Base-by-base conservation (phyloP, 140 eudicot genomes). In the Senecio squalidus region DNA sequence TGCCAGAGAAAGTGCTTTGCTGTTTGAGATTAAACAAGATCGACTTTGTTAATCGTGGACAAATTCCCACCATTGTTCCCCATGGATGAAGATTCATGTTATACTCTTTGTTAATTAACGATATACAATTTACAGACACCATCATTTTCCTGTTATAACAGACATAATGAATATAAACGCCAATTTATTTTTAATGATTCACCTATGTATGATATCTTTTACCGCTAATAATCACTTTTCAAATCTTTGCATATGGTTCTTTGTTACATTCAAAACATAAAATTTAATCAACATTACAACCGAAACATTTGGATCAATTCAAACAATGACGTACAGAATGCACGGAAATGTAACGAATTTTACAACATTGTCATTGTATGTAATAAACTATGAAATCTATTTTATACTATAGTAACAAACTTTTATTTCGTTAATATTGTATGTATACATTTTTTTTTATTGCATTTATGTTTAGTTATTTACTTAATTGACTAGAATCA, bases 11-110 rank as follows among this genome's bases (percentile, higher is more conserved):
- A 66, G 74, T 83, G 39, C 81, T 83, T 30, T 74, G 88, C 66
- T 83, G 93, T 72, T 60, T 83, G 71, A 74, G 95, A 74, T 51
- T 86, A 60, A 82, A 82, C 88, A 82, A 82, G 83, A 64, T 86
- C 14, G 90, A 82, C 71, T 86, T 86, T 51, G 78, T 80, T 27
- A 60, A 83, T 70, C 82, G 60, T 41, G 95, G 95, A 16, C 92
- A 86, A 72, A 80, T 86, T 68, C 93, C 93, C 20, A 77, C 81
- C 4, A 71, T 86, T 16, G 73, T 80, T 55, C 68, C 81, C 58
- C 66, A 55, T 63, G 22, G 75, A 75, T 14, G 69, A 80, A 38
- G 68, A 72, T 18, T 62, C 68, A 80, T 31, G 15, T 55, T 67
- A 25, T 30, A 8, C 8, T 22, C 20, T 43, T 64, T 50, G 72